Conservation (phyloP, 305 asterid species). For the Vinca major region DNA sequence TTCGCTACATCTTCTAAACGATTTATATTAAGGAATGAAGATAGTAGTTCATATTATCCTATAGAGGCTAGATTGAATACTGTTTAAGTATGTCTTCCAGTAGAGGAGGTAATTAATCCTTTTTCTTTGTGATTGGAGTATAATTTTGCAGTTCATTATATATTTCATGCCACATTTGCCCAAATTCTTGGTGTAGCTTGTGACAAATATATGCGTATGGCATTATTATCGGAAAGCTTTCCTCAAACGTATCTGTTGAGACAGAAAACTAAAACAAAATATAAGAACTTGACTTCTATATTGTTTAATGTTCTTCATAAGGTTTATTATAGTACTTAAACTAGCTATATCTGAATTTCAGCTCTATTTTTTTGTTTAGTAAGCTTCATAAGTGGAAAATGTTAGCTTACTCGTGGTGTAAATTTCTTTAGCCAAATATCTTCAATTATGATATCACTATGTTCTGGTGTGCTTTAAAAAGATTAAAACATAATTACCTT, state of each 20-base stretch:
- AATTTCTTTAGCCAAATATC: neutral
- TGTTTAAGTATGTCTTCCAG: neutral
- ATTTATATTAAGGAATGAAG: no score
- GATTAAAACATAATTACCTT: neutral
- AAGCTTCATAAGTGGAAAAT: neutral
- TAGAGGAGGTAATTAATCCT: neutral
- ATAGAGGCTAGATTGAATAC: no score
- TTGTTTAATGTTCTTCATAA: neutral
- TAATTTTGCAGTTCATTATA: neutral
- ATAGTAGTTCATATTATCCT: no score
- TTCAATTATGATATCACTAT: no score
- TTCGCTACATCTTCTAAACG: no score
- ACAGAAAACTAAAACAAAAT: no score
- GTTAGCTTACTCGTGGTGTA: neutral
- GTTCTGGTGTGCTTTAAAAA: neutral
- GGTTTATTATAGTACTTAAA: neutral
- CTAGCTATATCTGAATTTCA: neutral
- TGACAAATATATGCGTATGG: no score
- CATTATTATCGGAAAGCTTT: neutral
- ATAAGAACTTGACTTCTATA: neutral
- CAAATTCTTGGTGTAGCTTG: neutral
- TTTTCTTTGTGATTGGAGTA: neutral
- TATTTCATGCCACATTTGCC: neutral
- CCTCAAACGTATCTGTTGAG: neutral
- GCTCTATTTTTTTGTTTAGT: neutral